Evolutionary conservation across 257 asterid genomes (phyloP), one percentile per base, ranked within the genome.

Genomic region (Buddleja alternifolia): DNA sequence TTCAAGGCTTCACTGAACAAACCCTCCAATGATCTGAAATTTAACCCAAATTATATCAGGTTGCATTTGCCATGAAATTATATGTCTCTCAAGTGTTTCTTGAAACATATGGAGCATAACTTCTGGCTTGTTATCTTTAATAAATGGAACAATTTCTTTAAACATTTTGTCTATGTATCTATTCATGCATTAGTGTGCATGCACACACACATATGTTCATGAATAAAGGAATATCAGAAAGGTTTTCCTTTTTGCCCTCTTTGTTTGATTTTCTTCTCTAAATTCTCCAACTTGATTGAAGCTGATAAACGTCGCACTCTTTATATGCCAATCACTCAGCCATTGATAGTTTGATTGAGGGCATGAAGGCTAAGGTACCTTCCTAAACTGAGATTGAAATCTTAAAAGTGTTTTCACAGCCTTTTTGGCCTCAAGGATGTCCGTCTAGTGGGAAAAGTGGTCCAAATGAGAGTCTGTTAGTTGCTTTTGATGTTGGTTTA

Each of bases 241-340:
- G 23, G 23, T 19, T 25, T 34, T 23, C 25, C 51, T 21, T 25
- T 42, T 21, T 48, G 7, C 4, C 34, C 42, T 36, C n/a, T 50
- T 10, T 60, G 21, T 24, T 45, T 62, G 8, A 15, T 36, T 45
- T 53, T 52, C 8, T 56, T 51, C 47, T 71, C 37, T 15, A 52
- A 36, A 47, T 15, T 58, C 55, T 76, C 60, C 56, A 67, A 48
- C 48, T 40, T 44, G 44, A 48, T 36, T 50, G 20, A 51, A 68
- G 51, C 39, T 59, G 45, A 54, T 60, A 58, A 21, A 44, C 4
- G 12, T 36, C 7, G 6, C 21, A 50, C 58, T 70, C 17, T 46
- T 16, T 44, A 55, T 29, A 56, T 46, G 47, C 60, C 53, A 52
- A 44, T 4, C 10, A 53, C 44, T 56, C 37, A 14, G 40, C 34